Evolutionary conservation across 2,329 filamentous ascomycete species (phyloP).

Genomic region (Ophiostoma sp.): DNA sequence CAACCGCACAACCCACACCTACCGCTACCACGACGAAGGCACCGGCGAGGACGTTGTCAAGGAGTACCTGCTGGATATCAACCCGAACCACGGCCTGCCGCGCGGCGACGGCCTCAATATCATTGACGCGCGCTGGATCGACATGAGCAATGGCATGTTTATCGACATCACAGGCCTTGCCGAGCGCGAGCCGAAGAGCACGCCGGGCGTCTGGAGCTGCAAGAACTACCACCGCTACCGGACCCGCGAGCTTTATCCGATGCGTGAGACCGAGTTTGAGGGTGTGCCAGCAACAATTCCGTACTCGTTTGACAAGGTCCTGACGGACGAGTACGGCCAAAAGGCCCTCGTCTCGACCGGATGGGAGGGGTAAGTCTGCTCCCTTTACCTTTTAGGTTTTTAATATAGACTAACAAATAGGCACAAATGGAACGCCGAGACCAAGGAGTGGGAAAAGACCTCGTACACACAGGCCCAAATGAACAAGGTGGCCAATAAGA

Average conservation of each 20-base stretch:
- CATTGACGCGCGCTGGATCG: slow-evolving; percentile 81
- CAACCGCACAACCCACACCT: slow-evolving; percentile 64
- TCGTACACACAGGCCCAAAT: background rate
- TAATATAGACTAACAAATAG: slow-evolving; percentile 35
- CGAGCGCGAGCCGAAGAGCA: slow-evolving; percentile 54
- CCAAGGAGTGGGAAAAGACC: slow-evolving; percentile 49
- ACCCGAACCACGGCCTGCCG: slow-evolving; percentile 60
- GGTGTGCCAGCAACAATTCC: slow-evolving; percentile 66
- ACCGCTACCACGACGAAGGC: slow-evolving; percentile 43
- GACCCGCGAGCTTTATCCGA: slow-evolving; percentile 66
- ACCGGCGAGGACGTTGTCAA: slow-evolving; percentile 37
- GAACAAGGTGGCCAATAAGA: slow-evolving; percentile 7
- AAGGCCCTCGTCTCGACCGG: slow-evolving; percentile 56
- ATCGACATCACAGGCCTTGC: slow-evolving; percentile 76
- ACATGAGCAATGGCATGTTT: slow-evolving; percentile 68
- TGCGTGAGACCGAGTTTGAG: slow-evolving; percentile 69
- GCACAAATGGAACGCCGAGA: slow-evolving; percentile 54
- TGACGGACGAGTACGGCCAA: slow-evolving; percentile 60
- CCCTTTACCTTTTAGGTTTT: background rate
- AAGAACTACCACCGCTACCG: slow-evolving; percentile 73
- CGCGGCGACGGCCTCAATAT: slow-evolving; percentile 66
- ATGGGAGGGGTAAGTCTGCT: slow-evolving; percentile 53
- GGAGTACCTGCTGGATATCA: slow-evolving; percentile 69
- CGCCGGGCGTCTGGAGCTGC: slow-evolving; percentile 67
- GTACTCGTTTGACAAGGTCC: slow-evolving; percentile 59